Evolutionary conservation across 2,329 filamentous ascomycete genomes (phyloP), one percentile per base, ranked within the genome.

Genomic region (Fusarium nelsonii): DNA sequence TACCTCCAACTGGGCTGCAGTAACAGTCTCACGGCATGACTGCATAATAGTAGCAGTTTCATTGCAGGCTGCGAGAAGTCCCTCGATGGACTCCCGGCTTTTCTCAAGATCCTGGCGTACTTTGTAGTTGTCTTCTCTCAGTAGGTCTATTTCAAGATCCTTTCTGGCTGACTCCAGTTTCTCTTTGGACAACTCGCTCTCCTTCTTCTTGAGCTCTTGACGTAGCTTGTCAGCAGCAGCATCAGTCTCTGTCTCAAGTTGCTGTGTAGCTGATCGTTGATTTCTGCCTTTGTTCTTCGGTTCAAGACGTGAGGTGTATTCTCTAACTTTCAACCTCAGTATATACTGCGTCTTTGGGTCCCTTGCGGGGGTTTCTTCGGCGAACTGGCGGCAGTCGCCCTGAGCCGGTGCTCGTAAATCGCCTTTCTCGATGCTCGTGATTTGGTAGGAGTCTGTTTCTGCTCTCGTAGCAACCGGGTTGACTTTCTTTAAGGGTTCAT

Each of bases 91-190:
- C 2, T 3, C 2, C 4, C 6, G 11, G 0, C 4, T 45, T 11
- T 37, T 10, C 0, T 5, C 1, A 0, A 56, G 12, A 2, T 16
- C 15, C 9, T n/a, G 15, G 8, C 36, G 2, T 1, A 18, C 8
- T 11, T 6, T 9, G 1, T 4, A 30, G 6, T 28, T 44, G 0
- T 15, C 15, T 3, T 6, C 20, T 18, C 58, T 32, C 1, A 62
- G 3, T 1, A 55, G 36, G 3, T 8, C 11, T 11, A 53, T 62
- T 3, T 62, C 39, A 1, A 62, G 18, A 8, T 33, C 16, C 18
- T 62, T 40, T 23, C 26, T 16, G 11, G 11, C 18, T 1, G 11
- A 55, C 34, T 41, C 23, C 2, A 12, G 16, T 5, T 4, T 32
- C 18, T 45, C 56, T 20, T 32, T 23, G 0, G 34, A 23, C 1